Conservation (phyloP, 2,329 filamentous ascomycete genomes). For the Xylaria polymorpha region DNA sequence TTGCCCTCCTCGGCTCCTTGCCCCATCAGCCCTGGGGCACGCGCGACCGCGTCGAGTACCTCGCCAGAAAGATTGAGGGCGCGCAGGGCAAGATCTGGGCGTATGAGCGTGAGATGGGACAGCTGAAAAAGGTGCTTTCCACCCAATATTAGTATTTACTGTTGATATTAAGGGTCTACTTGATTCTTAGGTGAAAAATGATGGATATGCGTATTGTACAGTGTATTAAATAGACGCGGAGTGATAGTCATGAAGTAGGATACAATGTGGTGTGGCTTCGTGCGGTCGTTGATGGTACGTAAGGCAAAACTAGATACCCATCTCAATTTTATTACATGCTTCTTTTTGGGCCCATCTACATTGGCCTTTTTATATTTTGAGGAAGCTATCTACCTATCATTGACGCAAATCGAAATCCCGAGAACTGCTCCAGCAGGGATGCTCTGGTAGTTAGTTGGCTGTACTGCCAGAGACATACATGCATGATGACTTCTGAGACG, state of each 20-base stretch:
- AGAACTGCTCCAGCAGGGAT: not conserved
- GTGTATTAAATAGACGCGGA: not conserved
- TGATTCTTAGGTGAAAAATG: not conserved
- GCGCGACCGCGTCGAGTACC: constrained; percentile 73
- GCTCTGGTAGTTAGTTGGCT: not conserved
- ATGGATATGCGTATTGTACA: not conserved
- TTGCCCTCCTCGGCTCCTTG: constrained; percentile 75
- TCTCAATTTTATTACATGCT: constrained; percentile 24
- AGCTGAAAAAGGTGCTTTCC: constrained; percentile 76
- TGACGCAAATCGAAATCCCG: not conserved
- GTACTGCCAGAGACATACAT: not conserved
- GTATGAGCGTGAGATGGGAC: constrained; percentile 78
- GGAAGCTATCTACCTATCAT: not conserved
- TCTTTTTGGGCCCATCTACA: not conserved
- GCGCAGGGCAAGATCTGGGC: constrained; percentile 79
- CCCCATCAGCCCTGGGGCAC: constrained; percentile 78
- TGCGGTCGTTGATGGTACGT: not conserved
- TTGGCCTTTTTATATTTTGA: too few species aligned
- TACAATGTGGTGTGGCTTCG: not conserved
- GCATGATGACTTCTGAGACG: not conserved
- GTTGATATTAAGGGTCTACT: not conserved
- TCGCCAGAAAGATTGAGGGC: constrained; percentile 77
- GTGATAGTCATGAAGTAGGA: not conserved
- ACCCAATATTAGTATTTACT: constrained; percentile 46
- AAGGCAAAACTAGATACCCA: constrained; percentile 25